Percentiles rank a stretch among this genome's conserved stretches.
These are phyloP conservation scores for Aspergillus vadensis DNA, from an alignment of 2,329 filamentous ascomycete genomes.

Conservation along the genomic window DNA sequence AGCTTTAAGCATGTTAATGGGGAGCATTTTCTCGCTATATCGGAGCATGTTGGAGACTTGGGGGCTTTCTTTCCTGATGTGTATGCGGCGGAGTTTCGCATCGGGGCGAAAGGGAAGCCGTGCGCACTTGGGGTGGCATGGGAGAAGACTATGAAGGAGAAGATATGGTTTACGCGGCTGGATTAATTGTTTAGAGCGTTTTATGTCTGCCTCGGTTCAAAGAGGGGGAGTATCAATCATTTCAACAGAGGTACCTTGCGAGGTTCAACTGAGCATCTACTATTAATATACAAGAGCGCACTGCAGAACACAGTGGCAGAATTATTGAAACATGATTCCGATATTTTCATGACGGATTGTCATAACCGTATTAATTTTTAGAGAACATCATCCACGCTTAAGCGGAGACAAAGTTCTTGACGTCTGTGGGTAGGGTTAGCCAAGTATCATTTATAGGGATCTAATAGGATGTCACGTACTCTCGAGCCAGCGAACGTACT, in stretches of 20 bases:
- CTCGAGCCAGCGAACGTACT: constrained; percentile 89
- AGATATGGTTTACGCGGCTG: not conserved
- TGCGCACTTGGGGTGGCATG: not conserved
- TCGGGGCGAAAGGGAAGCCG: not conserved
- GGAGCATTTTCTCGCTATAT: not conserved
- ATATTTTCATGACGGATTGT: not conserved
- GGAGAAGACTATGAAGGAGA: not conserved
- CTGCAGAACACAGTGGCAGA: not conserved
- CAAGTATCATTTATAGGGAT: not conserved
- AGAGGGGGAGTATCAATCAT: not conserved
- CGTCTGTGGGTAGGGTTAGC: constrained; percentile 51
- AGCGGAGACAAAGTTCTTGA: constrained; percentile 82
- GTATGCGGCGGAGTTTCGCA: not conserved
- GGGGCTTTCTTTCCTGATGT: not conserved
- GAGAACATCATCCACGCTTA: constrained; percentile 39
- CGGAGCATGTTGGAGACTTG: not conserved
- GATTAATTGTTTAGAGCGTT: not conserved
- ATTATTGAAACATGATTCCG: constrained; percentile 4
- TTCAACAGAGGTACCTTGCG: not conserved
- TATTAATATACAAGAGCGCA: constrained; percentile 1
- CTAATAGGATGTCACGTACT: constrained; percentile 47
- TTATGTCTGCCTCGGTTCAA: not conserved
- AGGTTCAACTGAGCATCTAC: constrained; percentile 2
- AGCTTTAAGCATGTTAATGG: not conserved
- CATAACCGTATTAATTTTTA: not conserved